Evolutionary conservation across 2,329 filamentous ascomycete species (phyloP), one percentile per base, ranked within the genome.

Genomic region (Alternaria rosae): DNA sequence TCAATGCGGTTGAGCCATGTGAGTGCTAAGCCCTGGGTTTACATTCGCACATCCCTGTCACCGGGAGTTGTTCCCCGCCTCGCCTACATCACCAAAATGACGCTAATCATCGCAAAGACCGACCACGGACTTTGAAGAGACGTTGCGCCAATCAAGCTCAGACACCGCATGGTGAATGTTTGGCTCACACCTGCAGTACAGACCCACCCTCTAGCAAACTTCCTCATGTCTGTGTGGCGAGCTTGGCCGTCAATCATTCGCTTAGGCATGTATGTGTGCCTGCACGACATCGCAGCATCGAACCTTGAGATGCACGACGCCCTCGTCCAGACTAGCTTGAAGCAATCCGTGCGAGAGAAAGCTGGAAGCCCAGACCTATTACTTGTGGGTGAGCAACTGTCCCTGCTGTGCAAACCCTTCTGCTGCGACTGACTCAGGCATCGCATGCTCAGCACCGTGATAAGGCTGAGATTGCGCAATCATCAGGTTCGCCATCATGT

Each of bases 21-120:
- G 59, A 62, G 59, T 43, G 54, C 62, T 58, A 61, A 54, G 53
- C 54, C 54, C 28, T 52, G 41, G 62, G 43, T 55, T 58, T n/a
- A 44, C 43, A 51, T 38, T 57, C 43, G 44, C 52, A 41, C 21
- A 45, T 55, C 59, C 61, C 59, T 63, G 51, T 54, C 32, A 35
- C 48, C 66, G 67, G 67, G 58, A 66, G 53, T 44, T 38, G 43
- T 67, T 65, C 66, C 67, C 67, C 65, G 67, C 41, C 51, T 51
- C 38, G 43, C 38, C 28, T 64, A 65, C 62, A 64, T 47, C 50
- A 50, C 55, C 50, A 62, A 51, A 57, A 57, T 53, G 23, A 54
- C 51, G 57, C 57, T 68, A 69, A 62, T 44, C 30, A 32, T 12
- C 35, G 25, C 30, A 54, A 55, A 61, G 52, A 59, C 55, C 61